Conservation (phyloP, 192 early-diverging fungal genomes). For the Podila horticola region DNA sequence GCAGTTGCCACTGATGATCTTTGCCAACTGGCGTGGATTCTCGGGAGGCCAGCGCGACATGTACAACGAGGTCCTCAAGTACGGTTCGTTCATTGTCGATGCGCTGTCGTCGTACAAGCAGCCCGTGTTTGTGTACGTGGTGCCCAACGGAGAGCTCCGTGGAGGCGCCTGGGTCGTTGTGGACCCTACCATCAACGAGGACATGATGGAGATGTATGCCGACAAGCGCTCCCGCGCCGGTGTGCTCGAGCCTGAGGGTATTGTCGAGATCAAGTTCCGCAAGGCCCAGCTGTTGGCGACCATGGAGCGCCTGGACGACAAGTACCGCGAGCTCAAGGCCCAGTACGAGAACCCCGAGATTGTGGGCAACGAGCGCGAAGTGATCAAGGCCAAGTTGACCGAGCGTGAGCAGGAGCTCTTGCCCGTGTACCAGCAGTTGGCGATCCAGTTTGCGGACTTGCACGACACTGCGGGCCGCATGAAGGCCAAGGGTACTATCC, state of each 20-base stretch:
- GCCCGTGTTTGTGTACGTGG: constrained; percentile 96
- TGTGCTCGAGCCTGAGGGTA: constrained; percentile 96
- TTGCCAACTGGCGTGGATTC: constrained; percentile 99
- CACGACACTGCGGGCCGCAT: constrained; percentile 97
- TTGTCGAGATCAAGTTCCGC: constrained; percentile 98
- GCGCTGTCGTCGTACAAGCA: constrained; percentile 95
- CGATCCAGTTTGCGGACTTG: constrained; percentile 96
- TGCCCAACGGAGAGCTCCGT: constrained; percentile 94
- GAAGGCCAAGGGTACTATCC: constrained; percentile 92
- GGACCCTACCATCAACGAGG: constrained; percentile 95
- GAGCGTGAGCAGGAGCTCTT: constrained; percentile 87
- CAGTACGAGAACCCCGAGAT: constrained; percentile 61
- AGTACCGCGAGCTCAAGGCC: constrained; percentile 79
- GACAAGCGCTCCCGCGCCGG: constrained; percentile 91
- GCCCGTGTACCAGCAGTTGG: constrained; percentile 93
- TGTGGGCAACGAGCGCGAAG: constrained; percentile 68
- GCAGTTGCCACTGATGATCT: constrained; percentile 96
- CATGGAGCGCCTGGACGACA: constrained; percentile 91
- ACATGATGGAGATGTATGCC: constrained; percentile 99
- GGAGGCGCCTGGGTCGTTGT: constrained; percentile 99
- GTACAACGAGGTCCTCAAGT: constrained; percentile 98
- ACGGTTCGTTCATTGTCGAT: constrained; percentile 97
- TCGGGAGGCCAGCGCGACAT: constrained; percentile 99
- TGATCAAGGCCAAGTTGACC: constrained; percentile 78
- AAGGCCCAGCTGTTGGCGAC: constrained; percentile 90